Conservation (phyloP, 768 basidiomycete species). For the Mycena alexandri region DNA sequence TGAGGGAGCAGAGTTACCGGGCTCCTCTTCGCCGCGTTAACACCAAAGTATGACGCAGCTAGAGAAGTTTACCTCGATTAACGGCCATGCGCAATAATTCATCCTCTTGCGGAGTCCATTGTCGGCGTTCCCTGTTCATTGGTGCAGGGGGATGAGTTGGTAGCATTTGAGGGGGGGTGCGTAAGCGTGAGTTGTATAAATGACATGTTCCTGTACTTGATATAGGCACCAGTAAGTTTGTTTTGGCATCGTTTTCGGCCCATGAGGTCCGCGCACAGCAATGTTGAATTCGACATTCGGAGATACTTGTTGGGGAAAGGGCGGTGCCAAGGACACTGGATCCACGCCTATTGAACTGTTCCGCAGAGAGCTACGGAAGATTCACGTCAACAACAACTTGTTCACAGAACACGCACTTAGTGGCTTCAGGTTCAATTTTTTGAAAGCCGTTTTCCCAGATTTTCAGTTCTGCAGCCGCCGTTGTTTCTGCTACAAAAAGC, state of each 20-base stretch:
- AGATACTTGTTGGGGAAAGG: neutral
- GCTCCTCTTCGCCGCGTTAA: constrained; percentile 60
- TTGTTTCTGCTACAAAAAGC: neutral
- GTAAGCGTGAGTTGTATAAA: constrained; percentile 6
- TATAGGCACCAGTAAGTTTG: constrained; percentile 25
- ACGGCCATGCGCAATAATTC: constrained; percentile 66
- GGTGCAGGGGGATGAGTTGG: constrained; percentile 10
- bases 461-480: constrained; percentile 12
- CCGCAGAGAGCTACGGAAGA: neutral
- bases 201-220: constrained; percentile 1
- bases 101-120: constrained; percentile 31
- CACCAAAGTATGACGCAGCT: constrained; percentile 24
- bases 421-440: neutral
- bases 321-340: constrained; percentile 25
- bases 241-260: constrained; percentile 17
- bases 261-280: neutral
- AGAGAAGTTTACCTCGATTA: constrained; percentile 53
- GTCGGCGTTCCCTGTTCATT: constrained; percentile 29
- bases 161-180: constrained; percentile 12
- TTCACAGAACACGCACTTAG: constrained; percentile 9
- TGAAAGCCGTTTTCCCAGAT: constrained; percentile 6
- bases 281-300: neutral
- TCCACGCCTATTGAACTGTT: constrained; percentile 12
- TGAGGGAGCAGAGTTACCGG: constrained; percentile 66
- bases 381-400: neutral